phyloP scores from a whole-genome alignment of 2,329 filamentous ascomycete genomes.

The Fusarium anthophilum region DNA sequence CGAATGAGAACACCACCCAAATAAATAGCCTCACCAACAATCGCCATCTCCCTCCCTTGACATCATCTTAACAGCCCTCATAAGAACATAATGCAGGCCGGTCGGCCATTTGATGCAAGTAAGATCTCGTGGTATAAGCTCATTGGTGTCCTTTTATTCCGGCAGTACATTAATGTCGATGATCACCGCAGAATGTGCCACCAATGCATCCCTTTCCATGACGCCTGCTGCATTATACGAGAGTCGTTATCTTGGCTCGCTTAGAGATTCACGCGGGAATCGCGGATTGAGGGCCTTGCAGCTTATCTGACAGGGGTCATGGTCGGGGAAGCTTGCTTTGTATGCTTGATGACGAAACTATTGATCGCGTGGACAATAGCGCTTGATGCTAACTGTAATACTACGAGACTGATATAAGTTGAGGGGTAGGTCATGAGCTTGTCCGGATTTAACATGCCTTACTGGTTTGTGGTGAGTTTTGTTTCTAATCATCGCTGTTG shows the following conservation, averaged over 20 bases:
- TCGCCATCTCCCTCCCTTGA: neutral
- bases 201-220: neutral
- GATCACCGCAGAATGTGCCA: neutral
- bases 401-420: neutral
- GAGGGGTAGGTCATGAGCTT: neutral
- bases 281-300: neutral
- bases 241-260: neutral
- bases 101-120: neutral
- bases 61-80: neutral
- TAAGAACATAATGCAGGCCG: neutral
- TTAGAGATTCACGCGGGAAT: neutral
- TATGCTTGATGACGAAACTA: slow-evolving; percentile 10
- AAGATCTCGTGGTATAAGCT: slow-evolving; percentile 15
- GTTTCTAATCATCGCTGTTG: neutral
- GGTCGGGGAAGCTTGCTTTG: neutral
- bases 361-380: neutral
- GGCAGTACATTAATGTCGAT: neutral
- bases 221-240: neutral
- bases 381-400: neutral
- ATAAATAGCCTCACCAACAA: slow-evolving; percentile 8
- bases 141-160: neutral
- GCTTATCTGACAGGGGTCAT: neutral
- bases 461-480: neutral
- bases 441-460: neutral
- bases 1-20: neutral